Base-by-base conservation (phyloP, 1,139 yeast species). In the Suhomyces coccinellae region DNA sequence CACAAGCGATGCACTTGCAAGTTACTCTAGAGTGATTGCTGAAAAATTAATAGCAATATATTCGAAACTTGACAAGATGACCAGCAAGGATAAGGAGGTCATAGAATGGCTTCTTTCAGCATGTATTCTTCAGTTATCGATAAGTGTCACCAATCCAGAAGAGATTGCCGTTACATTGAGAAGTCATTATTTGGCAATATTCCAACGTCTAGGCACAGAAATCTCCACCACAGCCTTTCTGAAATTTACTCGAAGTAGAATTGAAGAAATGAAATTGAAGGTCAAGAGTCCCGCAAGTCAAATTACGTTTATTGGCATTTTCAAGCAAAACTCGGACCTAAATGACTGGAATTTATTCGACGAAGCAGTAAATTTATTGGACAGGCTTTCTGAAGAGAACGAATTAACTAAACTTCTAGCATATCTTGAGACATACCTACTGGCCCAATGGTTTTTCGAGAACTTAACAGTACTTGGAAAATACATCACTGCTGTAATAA, bases 371-470 rank as follows among this genome's bases (percentile, higher is more conserved):
- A 42, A 37, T 10, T 8, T 33, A 10, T 40, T 31, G 11, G 9
- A 4, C 7, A 9, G 16, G n/a, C 5, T 31, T 2, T 20, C 10
- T 2, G 35, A 28, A 2, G 16, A 22, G 3, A 22, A 12, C 6
- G 26, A 31, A 4, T 30, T 37, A 17, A 13, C n/a, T 9, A 15
- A 40, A 7, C 26, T 48, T 2, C 38, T 54, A 16, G 43, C 32
- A 5, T 47, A 47, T 31, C 36, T 47, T 11, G 55, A 51, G 33
- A 42, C 33, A 29, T 51, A 47, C 33, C 20, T 43, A 6, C 41
- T 38, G 13, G 29, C 40, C 3, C 13, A 28, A 4, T 15, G 33
- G 13, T 37, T 40, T 15, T 29, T 47, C 12, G 50, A 47, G 24
- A 31, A 31, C 13, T 27, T 47, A 12, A 36, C 32, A 3, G 29